These are phyloP conservation scores for Cercophora sp. DNA, from an alignment of 495 filamentous ascomycete species.

Conservation along the genomic window DNA sequence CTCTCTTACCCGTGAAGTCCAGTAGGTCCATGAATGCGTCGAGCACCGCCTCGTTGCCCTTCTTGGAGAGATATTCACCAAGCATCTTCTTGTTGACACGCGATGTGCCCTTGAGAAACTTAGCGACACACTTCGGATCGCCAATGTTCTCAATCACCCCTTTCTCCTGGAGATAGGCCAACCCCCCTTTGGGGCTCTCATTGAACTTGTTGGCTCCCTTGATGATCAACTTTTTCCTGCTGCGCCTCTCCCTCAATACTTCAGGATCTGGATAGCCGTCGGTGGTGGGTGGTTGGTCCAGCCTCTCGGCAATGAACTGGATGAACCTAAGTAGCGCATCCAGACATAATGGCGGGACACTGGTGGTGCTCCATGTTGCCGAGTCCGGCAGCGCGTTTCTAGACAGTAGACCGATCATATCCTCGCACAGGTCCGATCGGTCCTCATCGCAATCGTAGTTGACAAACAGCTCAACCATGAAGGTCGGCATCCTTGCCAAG, in stretches of 20 bases:
- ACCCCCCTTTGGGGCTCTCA: constrained; percentile 83
- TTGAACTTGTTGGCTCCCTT: constrained; percentile 91
- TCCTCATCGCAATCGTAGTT: constrained; percentile 98
- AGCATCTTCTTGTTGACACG: constrained; percentile 85
- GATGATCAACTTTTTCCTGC: constrained; percentile 81
- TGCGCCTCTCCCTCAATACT: constrained; percentile 62
- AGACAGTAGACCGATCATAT: constrained; percentile 88
- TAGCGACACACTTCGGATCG: constrained; percentile 68
- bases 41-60: constrained; percentile 73
- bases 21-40: constrained; percentile 79
- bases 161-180: constrained; percentile 78
- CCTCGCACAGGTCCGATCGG: constrained; percentile 87
- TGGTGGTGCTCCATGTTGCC: constrained; percentile 98
- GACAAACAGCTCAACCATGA: constrained; percentile 91
- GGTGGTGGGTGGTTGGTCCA: constrained; percentile 62
- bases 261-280: constrained; percentile 66
- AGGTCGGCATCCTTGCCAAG: constrained; percentile 84
- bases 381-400: constrained; percentile 96
- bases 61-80: constrained; percentile 90
- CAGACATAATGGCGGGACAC: constrained; percentile 90
- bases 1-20: constrained; percentile 79
- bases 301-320: constrained; percentile 81
- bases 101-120: constrained; percentile 79
- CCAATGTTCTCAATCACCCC: constrained; percentile 75
- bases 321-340: constrained; percentile 88